Conservation (phyloP, 73 alveolate genomes). For the Tetrahymena thermophila region DNA sequence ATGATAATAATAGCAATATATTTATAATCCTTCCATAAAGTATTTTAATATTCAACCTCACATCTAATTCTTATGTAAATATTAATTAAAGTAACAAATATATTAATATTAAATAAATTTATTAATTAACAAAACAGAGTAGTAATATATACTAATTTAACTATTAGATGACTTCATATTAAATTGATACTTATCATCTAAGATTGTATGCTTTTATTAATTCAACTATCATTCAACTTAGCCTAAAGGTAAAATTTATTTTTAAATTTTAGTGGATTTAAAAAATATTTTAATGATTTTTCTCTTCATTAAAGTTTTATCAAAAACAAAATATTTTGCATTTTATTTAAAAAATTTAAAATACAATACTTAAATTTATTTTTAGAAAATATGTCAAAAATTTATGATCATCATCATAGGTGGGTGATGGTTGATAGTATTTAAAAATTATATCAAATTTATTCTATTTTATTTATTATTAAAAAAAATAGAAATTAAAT, state of each 20-base stretch:
- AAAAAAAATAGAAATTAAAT: no score
- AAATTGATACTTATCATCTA: neutral
- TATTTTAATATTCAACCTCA: neutral
- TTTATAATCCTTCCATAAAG: neutral
- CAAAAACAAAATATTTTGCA: no score
- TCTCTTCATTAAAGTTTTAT: no score
- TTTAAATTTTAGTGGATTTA: no score
- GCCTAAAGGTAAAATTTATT: neutral
- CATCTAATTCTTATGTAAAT: neutral
- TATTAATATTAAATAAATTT: neutral
- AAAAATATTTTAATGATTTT: no score
- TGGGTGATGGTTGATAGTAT: no score
- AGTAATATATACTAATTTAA: neutral
- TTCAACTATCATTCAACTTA: neutral
- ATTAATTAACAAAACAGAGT: neutral
- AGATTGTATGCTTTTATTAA: neutral
- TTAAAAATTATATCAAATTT: no score
- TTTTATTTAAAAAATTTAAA: no score
- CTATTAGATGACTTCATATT: neutral
- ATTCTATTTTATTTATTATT: no score
- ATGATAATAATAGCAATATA: neutral
- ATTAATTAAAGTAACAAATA: neutral
- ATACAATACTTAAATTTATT: no score
- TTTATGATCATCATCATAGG: no score
- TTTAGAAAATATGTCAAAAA: no score